A percentile compares a stretch with the other conserved stretches of the same genome.
phyloP scores from a whole-genome alignment of 2,329 filamentous ascomycete species.

The Fusarium longipes region DNA sequence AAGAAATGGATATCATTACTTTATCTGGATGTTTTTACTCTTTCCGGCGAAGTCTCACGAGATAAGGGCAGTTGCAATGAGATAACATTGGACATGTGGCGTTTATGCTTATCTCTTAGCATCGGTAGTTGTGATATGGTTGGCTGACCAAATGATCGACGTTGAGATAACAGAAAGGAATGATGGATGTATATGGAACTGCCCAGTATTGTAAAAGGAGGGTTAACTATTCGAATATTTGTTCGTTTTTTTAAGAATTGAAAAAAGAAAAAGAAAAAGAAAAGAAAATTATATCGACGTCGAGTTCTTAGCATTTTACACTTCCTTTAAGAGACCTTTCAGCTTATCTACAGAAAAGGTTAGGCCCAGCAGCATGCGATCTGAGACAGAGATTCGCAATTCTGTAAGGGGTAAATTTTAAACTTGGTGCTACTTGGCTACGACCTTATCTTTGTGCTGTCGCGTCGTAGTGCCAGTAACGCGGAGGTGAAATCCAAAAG shows the following conservation, averaged over 20 bases:
- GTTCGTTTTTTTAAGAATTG: too few species aligned
- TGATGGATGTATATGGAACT: not conserved
- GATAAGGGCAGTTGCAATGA: constrained; percentile 20
- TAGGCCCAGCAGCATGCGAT: too few species aligned
- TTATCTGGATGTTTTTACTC: constrained; percentile 1
- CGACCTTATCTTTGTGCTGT: constrained; percentile 13
- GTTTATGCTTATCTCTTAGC: constrained; percentile 27
- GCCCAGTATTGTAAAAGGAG: not conserved
- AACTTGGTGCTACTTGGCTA: not conserved
- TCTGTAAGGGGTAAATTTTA: not conserved
- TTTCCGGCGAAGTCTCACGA: constrained; percentile 26
- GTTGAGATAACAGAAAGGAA: constrained; percentile 28
- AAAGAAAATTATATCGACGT: not conserved
- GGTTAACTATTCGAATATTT: too few species aligned
- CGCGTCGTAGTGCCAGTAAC: not conserved
- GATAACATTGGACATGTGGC: constrained; percentile 25
- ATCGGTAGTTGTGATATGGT: constrained; percentile 11
- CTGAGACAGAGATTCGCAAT: not conserved
- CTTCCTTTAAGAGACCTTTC: too few species aligned
- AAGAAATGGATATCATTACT: constrained; percentile 7
- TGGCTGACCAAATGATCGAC: not conserved
- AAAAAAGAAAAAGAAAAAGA: too few species aligned
- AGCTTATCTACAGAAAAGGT: too few species aligned
- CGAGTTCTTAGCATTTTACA: too few species aligned
- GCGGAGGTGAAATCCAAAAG: not conserved